Conservation (phyloP, 768 basidiomycete species). For the Tulasnella sp. region DNA sequence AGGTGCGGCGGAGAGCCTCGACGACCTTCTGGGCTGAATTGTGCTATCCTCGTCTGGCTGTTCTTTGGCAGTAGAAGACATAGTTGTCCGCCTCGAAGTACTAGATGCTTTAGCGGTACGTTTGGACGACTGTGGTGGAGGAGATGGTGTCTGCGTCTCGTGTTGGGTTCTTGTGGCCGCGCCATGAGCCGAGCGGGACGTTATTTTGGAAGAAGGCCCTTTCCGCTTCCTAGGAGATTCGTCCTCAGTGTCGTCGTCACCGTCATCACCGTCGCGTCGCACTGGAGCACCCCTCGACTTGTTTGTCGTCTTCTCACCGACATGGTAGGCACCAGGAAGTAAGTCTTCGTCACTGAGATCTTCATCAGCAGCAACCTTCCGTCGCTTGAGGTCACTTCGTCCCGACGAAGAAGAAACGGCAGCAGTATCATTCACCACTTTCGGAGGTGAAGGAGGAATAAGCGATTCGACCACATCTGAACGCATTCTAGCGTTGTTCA, state of each 20-base stretch:
- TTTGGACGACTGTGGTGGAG: background rate
- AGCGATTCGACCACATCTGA: background rate
- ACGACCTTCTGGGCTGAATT: background rate
- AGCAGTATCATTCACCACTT: background rate
- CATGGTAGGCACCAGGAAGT: conserved; percentile 5
- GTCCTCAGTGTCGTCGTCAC: too few species aligned
- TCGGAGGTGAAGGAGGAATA: background rate
- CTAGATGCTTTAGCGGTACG: background rate
- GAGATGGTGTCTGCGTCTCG: background rate
- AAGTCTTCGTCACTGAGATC: background rate
- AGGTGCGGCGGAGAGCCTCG: conserved; percentile 7
- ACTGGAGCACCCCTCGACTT: background rate
- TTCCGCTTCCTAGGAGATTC: too few species aligned
- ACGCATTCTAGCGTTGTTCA: background rate
- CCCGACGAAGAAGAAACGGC: background rate
- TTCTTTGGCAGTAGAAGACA: background rate
- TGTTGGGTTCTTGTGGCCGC: background rate
- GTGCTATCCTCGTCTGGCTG: background rate
- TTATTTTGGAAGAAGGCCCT: too few species aligned
- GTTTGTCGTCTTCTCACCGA: background rate
- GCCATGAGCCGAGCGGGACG: background rate
- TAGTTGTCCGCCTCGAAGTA: background rate
- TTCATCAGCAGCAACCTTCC: background rate
- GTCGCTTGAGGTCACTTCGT: background rate
- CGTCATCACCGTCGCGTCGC: too few species aligned